Percentiles rank a stretch among this genome's conserved stretches.
Conservation (phyloP, 2,329 filamentous ascomycete genomes). For the Epichloe gansuensis region DNA sequence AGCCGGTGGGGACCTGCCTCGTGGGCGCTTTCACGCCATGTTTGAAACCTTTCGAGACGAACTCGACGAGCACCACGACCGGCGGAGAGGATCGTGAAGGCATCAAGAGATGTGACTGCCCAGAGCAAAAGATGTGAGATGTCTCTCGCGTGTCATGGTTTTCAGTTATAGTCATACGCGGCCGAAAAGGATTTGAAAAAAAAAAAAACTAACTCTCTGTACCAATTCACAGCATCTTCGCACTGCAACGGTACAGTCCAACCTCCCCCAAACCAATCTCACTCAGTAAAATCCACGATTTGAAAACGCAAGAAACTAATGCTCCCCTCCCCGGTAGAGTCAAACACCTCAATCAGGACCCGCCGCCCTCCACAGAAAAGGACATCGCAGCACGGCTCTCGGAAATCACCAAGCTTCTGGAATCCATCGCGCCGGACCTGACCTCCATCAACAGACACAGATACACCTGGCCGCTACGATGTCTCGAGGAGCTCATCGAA, state of each 20-base stretch:
- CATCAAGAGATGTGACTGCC: constrained; percentile 82
- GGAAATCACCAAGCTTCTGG: constrained; percentile 60
- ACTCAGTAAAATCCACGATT: background rate
- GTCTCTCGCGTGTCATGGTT: no score
- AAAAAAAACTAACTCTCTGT: no score
- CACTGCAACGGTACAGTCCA: constrained; percentile 24
- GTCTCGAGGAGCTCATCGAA: constrained; percentile 90
- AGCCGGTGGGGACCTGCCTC: constrained; percentile 24
- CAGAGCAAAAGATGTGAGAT: constrained; percentile 84
- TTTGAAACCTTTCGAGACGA: constrained; percentile 80
- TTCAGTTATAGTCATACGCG: background rate
- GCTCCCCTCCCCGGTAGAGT: constrained; percentile 33
- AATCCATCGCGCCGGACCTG: constrained; percentile 58
- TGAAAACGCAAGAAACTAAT: background rate
- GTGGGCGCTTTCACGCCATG: constrained; percentile 51
- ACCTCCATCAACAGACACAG: constrained; percentile 69
- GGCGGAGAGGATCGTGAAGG: constrained; percentile 80
- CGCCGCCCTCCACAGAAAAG: constrained; percentile 57
- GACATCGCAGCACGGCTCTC: constrained; percentile 58
- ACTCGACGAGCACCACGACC: constrained; percentile 88
- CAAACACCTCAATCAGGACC: constrained; percentile 45
- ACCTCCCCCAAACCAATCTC: background rate
- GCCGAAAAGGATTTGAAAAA: background rate
- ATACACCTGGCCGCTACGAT: constrained; percentile 69
- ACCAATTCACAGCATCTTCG: constrained; percentile 22